Conservation (phyloP, 768 basidiomycete species). For the Trametes coccinea region DNA sequence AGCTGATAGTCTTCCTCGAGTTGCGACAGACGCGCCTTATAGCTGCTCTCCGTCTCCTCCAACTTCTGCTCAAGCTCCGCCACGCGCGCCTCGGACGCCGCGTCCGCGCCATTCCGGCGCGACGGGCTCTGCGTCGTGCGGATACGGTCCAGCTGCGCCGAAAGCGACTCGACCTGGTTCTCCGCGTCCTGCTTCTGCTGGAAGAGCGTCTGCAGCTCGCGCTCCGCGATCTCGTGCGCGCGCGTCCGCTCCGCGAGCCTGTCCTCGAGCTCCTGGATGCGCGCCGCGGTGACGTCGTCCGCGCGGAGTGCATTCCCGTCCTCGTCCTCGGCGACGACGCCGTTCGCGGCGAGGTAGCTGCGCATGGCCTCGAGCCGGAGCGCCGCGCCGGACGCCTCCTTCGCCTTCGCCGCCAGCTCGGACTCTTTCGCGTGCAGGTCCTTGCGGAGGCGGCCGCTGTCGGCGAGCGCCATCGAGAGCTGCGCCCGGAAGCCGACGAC, state of each 20-base stretch:
- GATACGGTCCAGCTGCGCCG: conserved; percentile 64
- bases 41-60: conserved; percentile 74
- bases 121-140: conserved; percentile 60
- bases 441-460: conserved; percentile 68
- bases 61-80: conserved; percentile 76
- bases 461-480: conserved; percentile 64
- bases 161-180: conserved; percentile 61
- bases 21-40: conserved; percentile 80
- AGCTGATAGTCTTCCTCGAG: conserved; percentile 96
- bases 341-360: conserved; percentile 86
- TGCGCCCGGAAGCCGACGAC: conserved; percentile 73
- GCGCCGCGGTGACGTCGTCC: conserved; percentile 38
- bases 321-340: conserved; percentile 76
- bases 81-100: conserved; percentile 48
- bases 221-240: conserved; percentile 71
- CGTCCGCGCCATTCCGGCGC: conserved; percentile 35
- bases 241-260: conserved; percentile 73
- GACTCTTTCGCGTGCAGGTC: conserved; percentile 68
- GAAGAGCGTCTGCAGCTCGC: conserved; percentile 65
- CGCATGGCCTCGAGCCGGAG: conserved; percentile 79
- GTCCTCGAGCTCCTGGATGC: conserved; percentile 75
- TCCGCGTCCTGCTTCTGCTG: conserved; percentile 77
- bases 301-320: conserved; percentile 38
- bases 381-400: conserved; percentile 66
- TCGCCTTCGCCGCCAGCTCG: conserved; percentile 60